These are phyloP conservation scores for Aspergillaceae sp. DNA, from an alignment of 2,329 filamentous ascomycete genomes.

Conservation along the genomic window DNA sequence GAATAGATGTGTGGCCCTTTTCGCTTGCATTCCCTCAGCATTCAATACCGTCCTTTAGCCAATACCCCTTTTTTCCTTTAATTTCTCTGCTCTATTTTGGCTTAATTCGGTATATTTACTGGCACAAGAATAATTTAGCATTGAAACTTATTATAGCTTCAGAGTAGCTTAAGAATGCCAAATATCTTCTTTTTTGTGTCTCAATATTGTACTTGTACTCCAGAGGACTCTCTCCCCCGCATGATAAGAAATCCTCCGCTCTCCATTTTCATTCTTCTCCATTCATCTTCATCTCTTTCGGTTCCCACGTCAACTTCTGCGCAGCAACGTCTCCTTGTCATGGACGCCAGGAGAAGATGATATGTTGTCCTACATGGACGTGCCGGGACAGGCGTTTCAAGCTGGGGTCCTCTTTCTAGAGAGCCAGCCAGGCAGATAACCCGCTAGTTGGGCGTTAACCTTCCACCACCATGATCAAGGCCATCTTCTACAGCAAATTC, in stretches of 20 bases:
- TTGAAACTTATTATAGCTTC: no score
- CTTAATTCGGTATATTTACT: no score
- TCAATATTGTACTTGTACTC: no score
- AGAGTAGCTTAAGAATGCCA: not conserved
- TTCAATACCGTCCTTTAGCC: not conserved
- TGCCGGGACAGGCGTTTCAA: not conserved
- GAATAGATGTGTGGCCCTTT: not conserved
- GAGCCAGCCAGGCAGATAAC: not conserved
- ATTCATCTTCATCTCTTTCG: no score
- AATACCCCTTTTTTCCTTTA: not conserved
- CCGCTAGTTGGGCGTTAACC: not conserved
- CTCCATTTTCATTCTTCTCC: no score
- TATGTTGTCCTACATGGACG: not conserved
- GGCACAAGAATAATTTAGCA: no score
- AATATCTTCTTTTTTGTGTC: not conserved
- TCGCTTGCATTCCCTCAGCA: not conserved
- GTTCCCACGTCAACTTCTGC: no score
- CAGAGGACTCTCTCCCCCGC: no score
- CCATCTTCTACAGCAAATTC: slow-evolving; percentile 60
- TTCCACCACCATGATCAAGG: slow-evolving; percentile 47
- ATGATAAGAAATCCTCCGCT: no score
- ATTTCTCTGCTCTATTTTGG: not conserved
- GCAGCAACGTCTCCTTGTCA: not conserved
- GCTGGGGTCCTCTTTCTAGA: not conserved
- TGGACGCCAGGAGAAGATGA: not conserved